Evolutionary conservation across 768 basidiomycete genomes (phyloP), one percentile per base, ranked within the genome.

Genomic region (Mrakia gelida): DNA sequence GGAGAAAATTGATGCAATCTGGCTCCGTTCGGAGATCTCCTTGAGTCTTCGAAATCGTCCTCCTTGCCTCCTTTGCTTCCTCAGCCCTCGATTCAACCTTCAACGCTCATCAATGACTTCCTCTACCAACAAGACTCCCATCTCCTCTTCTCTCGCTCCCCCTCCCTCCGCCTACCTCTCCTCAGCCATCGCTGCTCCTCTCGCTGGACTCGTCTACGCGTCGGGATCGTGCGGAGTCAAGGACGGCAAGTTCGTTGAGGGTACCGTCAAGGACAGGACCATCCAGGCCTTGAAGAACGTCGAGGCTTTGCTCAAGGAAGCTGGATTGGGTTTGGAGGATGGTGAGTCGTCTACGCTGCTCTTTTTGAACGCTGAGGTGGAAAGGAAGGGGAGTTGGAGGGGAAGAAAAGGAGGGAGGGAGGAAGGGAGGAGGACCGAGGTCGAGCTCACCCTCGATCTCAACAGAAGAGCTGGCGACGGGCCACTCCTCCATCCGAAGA

Each of bases 241-340:
- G 34, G 43, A 73, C 3, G 77, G 72, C 4, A 56, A 73, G 63
- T 72, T 73, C 77, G 15, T 78, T 15, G 34, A n/a, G 16, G 77
- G 71, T 18, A 56, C 68, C 18, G 76, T 77, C 61, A 71, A 77
- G 61, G 70, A 78, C 32, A 72, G 77, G 23, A 78, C 77, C 16
- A 43, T 72, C 10, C 72, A 63, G 45, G 71, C 77, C 21, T 52
- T 78, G 49, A 65, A 59, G 52, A 61, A 38, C n/a, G 56, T 78
- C 11, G 43, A 78, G 56, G 72, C 72, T 18, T 21, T 78, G 45
- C n/a, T 78, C 21, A 38, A 56, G 52, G 72, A 78, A 59, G 62
- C 43, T n/a, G 77, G 77, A 4, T 32, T 78, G 61, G 77, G 62
- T 2, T 71, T 78, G 28, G 70, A 38, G 21, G 77, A 78, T 54